Evolutionary conservation across 1,284 basidiomycete species (phyloP), one percentile per base, ranked within the genome.

Genomic region (Malassezia sp.): DNA sequence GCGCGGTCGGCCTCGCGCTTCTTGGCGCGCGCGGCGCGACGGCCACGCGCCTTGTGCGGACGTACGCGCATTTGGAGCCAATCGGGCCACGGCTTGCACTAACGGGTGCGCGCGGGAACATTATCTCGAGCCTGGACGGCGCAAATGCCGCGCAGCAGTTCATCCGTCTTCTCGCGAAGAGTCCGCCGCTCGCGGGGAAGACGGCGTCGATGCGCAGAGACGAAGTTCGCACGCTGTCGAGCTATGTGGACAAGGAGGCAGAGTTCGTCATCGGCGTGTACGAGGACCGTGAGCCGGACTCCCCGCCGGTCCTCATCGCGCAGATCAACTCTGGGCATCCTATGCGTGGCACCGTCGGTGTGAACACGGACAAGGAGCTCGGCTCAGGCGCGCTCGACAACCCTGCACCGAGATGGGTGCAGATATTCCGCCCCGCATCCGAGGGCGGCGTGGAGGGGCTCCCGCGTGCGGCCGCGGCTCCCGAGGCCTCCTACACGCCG

Each of bases 91-190:
- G 75, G 1, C 71, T 81, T 63, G 73, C 62, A 1, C 75, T 88
- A 15, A 80, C 81, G 4, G 72, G 83, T 23, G 76, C 80, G 2
- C 80, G 84, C 67, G 85, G 85, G 0, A 90, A 89, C 61, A 76
- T 90, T 54, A 74, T 90, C 17, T 76, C 83, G 32, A 70, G 74
- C 2, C 71, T 86, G 2, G 74, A 83, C 56, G 67, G 73, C 41
- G 61, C 71, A 9, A 89, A 86, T 60, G 84, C 86, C 0, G 80
- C 83, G 0, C 76, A 79, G 45, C 71, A 82, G 3, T 75, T 89
- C 9, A 74, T 89, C 30, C 58, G 69, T 17, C 32, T 50, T 3
- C 21, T 45, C 11, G 7, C 33, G 11, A 15, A 35, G 6, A 22
- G 24, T 5, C n/a, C n/a, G 11, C 21, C 27, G 18, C 41, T 36